Conservation (phyloP, 805 yeast genomes). For the Komagataella pastoris region DNA sequence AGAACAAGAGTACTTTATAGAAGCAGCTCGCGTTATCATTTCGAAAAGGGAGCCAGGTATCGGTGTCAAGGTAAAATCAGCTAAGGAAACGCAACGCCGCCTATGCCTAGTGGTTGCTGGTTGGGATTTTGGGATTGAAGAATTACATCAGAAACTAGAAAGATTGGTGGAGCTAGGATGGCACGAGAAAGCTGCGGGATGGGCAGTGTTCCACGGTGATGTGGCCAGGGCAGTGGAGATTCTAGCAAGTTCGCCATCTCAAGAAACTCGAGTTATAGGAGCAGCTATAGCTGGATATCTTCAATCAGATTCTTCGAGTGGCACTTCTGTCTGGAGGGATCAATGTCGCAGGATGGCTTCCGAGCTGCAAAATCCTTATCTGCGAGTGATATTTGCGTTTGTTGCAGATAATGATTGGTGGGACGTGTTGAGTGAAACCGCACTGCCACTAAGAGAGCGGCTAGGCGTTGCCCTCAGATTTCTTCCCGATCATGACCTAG, state of each 20-base stretch:
- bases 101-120: conserved; percentile 79
- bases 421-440: conserved; percentile 84
- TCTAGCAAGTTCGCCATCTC: conserved; percentile 61
- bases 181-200: conserved; percentile 88
- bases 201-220: conserved; percentile 94
- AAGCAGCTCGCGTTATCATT: conserved; percentile 39
- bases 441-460: conserved; percentile 78
- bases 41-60: conserved; percentile 24
- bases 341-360: conserved; percentile 81
- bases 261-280: conserved; percentile 64
- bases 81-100: conserved; percentile 51
- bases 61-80: conserved; percentile 28
- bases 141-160: conserved; percentile 56
- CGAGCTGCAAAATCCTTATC: conserved; percentile 81
- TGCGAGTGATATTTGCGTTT: conserved; percentile 85
- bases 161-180: conserved; percentile 43
- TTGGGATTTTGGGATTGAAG: conserved; percentile 72
- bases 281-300: conserved; percentile 89
- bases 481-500: conserved; percentile 66
- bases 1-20: conserved; percentile 27
- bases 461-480: conserved; percentile 85
- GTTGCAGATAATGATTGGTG: conserved; percentile 94
- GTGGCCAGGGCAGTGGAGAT: conserved; percentile 69
- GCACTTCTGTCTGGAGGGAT: conserved; percentile 80
- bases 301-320: conserved; percentile 42